These are phyloP conservation scores for Quercus mongolica DNA, from an alignment of 306 rosid genomes.

Conservation along the genomic window DNA sequence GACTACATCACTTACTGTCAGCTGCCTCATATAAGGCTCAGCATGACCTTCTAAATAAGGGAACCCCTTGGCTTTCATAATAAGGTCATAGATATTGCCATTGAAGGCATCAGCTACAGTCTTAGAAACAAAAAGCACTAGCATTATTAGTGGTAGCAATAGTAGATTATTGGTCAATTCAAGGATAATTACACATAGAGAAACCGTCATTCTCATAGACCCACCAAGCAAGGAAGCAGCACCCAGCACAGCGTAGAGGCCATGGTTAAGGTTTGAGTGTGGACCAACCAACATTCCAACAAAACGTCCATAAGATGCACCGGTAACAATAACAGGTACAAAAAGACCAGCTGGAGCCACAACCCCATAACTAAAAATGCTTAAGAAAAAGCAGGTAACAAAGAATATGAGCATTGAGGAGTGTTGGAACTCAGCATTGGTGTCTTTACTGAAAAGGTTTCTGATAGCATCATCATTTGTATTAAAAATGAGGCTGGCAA, in stretches of 20 bases:
- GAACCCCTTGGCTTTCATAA: conserved; percentile 91
- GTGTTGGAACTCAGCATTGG: conserved; percentile 60
- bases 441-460: conserved; percentile 78
- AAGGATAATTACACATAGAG: conserved; percentile 80
- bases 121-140: conserved; percentile 84
- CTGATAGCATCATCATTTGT: conserved; percentile 92
- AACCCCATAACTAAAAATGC: conserved; percentile 78
- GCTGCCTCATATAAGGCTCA: conserved; percentile 91
- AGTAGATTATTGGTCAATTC: conserved; percentile 85
- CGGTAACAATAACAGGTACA: conserved; percentile 90
- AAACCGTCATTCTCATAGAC: conserved; percentile 93
- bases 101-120: conserved; percentile 88
- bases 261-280: conserved; percentile 58
- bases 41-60: conserved; percentile 85
- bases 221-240: conserved; percentile 95
- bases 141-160: conserved; percentile 81
- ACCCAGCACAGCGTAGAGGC: conserved; percentile 90
- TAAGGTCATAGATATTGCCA: conserved; percentile 71
- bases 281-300: conserved; percentile 73
- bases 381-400: conserved; percentile 62
- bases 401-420: conserved; percentile 63
- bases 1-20: conserved; percentile 72
- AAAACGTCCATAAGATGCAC: conserved; percentile 90
- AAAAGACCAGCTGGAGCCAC: conserved; percentile 90
- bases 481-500: conserved; percentile 96